Percentiles rank a stretch among this genome's conserved stretches.
Evolutionary conservation across 2,329 filamentous ascomycete genomes (phyloP).

Genomic region (Zasmidium angulare): DNA sequence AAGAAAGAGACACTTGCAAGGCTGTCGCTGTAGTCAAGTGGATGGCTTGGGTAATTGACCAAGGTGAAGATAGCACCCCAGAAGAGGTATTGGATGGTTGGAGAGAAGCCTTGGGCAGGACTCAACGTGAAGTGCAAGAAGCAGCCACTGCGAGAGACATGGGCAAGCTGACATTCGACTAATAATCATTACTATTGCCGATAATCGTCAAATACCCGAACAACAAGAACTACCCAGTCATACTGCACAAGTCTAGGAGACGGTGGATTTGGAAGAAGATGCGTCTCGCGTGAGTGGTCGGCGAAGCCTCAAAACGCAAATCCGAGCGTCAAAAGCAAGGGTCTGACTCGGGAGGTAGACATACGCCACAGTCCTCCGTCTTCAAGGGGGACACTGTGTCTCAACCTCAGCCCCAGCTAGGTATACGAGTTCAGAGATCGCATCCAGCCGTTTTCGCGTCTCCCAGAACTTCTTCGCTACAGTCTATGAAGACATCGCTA

Average conservation of each 20-base stretch:
- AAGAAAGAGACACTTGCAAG: constrained; percentile 78
- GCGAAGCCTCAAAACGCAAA: no score
- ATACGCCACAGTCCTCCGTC: no score
- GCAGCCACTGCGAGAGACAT: constrained; percentile 48
- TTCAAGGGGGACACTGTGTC: no score
- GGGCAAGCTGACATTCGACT: constrained; percentile 43
- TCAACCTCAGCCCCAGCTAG: no score
- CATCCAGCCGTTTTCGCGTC: no score
- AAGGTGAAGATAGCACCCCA: constrained; percentile 7
- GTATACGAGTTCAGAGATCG: no score
- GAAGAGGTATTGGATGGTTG: constrained; percentile 31
- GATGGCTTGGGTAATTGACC: constrained; percentile 47
- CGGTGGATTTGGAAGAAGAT: no score
- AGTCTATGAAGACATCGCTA: no score
- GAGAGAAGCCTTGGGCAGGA: constrained; percentile 38
- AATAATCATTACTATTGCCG: background rate
- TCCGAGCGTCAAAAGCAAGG: no score
- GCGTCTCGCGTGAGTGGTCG: no score
- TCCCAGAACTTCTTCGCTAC: no score
- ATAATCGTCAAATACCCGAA: background rate
- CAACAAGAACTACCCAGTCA: background rate
- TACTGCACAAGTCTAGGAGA: background rate
- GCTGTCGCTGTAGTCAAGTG: constrained; percentile 68
- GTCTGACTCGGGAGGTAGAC: no score
- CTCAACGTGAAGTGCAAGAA: constrained; percentile 44